Percentiles rank a stretch among this genome's conserved stretches.
These are phyloP conservation scores for Gentiana dahurica DNA, from an alignment of 257 asterid genomes.

Conservation along the genomic window DNA sequence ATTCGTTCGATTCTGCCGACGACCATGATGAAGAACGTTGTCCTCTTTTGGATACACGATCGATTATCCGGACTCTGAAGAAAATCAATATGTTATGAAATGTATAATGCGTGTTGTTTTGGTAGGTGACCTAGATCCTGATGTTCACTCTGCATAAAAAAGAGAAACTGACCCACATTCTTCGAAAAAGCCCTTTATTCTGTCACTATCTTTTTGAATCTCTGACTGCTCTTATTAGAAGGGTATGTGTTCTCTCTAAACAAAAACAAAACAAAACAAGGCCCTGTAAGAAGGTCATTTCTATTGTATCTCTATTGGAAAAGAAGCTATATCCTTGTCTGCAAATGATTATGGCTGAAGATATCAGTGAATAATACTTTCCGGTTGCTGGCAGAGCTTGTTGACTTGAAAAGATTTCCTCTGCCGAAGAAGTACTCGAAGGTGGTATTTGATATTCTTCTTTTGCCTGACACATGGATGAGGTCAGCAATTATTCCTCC, in stretches of 20 bases:
- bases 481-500: slow-evolving; percentile 89
- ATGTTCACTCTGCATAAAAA: slow-evolving; percentile 61
- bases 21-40: slow-evolving; percentile 65
- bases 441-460: slow-evolving; percentile 55
- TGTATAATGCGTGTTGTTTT: slow-evolving; percentile 96
- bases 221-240: slow-evolving; percentile 66
- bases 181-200: slow-evolving; percentile 71
- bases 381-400: slow-evolving; percentile 91
- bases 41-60: slow-evolving; percentile 29
- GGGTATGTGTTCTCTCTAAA: slow-evolving; percentile 8
- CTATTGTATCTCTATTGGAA: slow-evolving; percentile 67
- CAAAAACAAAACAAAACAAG: no score
- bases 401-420: slow-evolving; percentile 62
- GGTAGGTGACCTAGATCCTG: slow-evolving; percentile 57
- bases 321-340: slow-evolving; percentile 62
- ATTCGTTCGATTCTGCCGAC: slow-evolving; percentile 54
- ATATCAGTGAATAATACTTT: slow-evolving; percentile 80
- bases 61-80: slow-evolving; percentile 91
- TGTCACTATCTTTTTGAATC: slow-evolving; percentile 85
- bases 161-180: slow-evolving; percentile 49
- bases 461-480: slow-evolving; percentile 75
- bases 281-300: slow-evolving; percentile 32
- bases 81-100: slow-evolving; percentile 93
- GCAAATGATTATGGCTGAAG: slow-evolving; percentile 55
- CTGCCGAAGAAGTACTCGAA: slow-evolving; percentile 61